Conservation (phyloP, 495 filamentous ascomycete species). For the Penicillium alfredii region DNA sequence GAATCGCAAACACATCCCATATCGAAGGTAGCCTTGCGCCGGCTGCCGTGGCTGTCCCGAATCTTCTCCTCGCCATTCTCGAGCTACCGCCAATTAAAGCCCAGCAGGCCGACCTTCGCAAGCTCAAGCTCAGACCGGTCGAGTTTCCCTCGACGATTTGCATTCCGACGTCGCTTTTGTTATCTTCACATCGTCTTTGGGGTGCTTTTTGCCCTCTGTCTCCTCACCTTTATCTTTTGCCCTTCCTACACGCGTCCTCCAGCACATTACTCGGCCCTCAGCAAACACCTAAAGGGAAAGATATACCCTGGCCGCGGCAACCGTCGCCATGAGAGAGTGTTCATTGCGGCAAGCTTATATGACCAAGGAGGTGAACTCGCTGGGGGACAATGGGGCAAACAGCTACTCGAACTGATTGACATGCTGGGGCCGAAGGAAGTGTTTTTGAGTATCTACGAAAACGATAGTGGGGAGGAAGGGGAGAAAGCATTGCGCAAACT, state of each 20-base stretch:
- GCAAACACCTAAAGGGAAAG: conserved; percentile 28
- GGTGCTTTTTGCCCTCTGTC: conserved; percentile 56
- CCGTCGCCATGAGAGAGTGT: conserved; percentile 58
- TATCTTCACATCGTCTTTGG: conserved; percentile 56
- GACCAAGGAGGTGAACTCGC: conserved; percentile 55
- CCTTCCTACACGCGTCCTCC: conserved; percentile 57
- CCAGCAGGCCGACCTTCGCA: conserved; percentile 22
- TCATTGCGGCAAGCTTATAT: conserved; percentile 70
- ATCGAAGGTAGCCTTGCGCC: conserved; percentile 19
- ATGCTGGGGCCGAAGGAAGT: conserved; percentile 48
- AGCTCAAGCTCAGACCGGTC: conserved; percentile 20
- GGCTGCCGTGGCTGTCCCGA: conserved; percentile 23
- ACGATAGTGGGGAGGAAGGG: conserved; percentile 54
- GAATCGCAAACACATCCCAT: conserved; percentile 37
- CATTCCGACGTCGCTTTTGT: conserved; percentile 60
- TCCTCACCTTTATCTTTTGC: conserved; percentile 46
- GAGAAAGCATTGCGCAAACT: conserved; percentile 38
- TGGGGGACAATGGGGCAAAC: conserved; percentile 59
- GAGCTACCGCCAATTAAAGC: conserved; percentile 33
- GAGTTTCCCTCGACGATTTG: conserved; percentile 31
- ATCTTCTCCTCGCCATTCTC: conserved; percentile 24
- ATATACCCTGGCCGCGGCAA: conserved; percentile 54
- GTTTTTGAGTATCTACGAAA: conserved; percentile 60
- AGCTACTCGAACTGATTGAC: conserved; percentile 58
- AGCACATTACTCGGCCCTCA: conserved; percentile 43